phyloP scores from a whole-genome alignment of 257 asterid genomes.

The Penstemon davidsonii region DNA sequence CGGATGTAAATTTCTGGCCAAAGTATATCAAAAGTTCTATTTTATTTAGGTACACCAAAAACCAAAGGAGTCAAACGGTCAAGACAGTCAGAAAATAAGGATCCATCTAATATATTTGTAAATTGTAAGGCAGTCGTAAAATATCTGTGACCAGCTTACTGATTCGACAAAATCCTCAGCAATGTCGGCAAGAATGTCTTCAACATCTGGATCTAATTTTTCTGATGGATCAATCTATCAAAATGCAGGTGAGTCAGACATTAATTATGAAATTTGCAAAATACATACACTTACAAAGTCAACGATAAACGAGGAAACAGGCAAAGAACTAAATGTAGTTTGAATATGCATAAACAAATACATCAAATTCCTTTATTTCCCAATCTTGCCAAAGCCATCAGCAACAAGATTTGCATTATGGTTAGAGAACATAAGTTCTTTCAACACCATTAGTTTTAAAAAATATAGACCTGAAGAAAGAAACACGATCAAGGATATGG shows the following conservation, averaged over 20 bases:
- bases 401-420: not conserved
- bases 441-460: not conserved
- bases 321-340: not conserved
- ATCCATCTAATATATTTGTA: not conserved
- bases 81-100: slow-evolving; percentile 3
- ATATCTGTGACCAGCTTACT: slow-evolving; percentile 49
- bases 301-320: not conserved
- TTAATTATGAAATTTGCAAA: slow-evolving; percentile 1
- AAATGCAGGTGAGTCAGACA: slow-evolving; percentile 25
- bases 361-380: not conserved
- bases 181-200: slow-evolving; percentile 77
- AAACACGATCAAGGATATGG: not conserved
- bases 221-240: slow-evolving; percentile 85
- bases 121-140: not conserved
- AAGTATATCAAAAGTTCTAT: not conserved
- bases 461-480: not conserved
- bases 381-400: not conserved
- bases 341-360: not conserved
- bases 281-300: not conserved
- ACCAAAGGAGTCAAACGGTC: not conserved
- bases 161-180: slow-evolving; percentile 97
- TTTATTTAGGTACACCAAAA: slow-evolving; percentile 13
- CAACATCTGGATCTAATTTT: slow-evolving; percentile 81
- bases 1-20: not conserved
- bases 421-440: not conserved